These are phyloP conservation scores for Aspergillus pseudoglaucus DNA, from an alignment of 2,329 filamentous ascomycete genomes.

Conservation along the genomic window DNA sequence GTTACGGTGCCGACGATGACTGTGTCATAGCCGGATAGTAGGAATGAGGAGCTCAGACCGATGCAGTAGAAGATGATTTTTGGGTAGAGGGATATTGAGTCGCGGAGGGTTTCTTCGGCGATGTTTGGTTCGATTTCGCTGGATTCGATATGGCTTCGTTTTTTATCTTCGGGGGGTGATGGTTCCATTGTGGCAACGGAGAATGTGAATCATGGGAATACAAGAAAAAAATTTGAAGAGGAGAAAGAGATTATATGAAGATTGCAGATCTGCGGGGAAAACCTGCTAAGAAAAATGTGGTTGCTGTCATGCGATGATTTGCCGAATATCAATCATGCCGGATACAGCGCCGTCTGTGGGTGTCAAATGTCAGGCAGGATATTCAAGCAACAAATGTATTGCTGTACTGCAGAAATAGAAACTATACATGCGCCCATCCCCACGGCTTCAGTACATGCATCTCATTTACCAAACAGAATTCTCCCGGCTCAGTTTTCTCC, in stretches of 20 bases:
- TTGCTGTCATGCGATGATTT: background rate
- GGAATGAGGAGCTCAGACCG: conserved; percentile 16
- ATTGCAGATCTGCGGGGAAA: background rate
- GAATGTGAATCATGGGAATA: too few relatives aligned
- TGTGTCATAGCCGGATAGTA: conserved; percentile 29
- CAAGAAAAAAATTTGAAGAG: background rate
- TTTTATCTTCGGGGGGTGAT: background rate
- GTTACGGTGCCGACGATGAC: conserved; percentile 24
- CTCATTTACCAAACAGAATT: conserved; percentile 53
- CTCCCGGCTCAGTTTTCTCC: conserved; percentile 37
- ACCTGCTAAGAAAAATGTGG: background rate
- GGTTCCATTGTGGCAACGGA: background rate
- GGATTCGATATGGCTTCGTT: background rate
- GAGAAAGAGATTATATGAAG: background rate
- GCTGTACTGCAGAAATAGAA: too few relatives aligned
- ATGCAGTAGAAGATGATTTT: conserved; percentile 12
- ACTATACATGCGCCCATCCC: conserved; percentile 10
- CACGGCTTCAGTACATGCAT: conserved; percentile 18
- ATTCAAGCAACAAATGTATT: too few relatives aligned
- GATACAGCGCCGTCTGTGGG: too few relatives aligned
- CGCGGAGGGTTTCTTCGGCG: background rate
- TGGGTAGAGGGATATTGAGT: conserved; percentile 3
- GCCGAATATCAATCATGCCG: background rate
- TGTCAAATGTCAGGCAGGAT: too few relatives aligned
- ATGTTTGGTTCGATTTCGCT: background rate